These are phyloP conservation scores for Emergomyces africanus DNA, from an alignment of 2,329 filamentous ascomycete species.

Conservation along the genomic window DNA sequence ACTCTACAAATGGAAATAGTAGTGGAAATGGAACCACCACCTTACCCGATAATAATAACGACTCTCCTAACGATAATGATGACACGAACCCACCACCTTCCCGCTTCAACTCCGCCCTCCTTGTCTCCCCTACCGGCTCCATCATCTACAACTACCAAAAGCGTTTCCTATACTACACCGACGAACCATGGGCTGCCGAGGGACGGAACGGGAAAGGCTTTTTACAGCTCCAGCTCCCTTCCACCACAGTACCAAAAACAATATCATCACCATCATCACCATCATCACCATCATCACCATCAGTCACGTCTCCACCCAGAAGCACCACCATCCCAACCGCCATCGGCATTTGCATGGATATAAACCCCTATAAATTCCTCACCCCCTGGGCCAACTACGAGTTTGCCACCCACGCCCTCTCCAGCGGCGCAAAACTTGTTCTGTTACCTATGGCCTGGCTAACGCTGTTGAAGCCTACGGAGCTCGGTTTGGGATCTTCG, in stretches of 20 bases:
- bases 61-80: background rate
- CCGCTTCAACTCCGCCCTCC: constrained; percentile 46
- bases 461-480: constrained; percentile 37
- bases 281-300: background rate
- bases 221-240: constrained; percentile 14
- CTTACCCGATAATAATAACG: background rate
- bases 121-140: constrained; percentile 42
- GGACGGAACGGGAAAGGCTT: constrained; percentile 19
- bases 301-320: constrained; percentile 14
- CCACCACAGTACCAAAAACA: too few species aligned
- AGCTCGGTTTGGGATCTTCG: constrained; percentile 23
- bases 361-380: constrained; percentile 51
- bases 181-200: constrained; percentile 50
- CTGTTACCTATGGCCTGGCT: constrained; percentile 54
- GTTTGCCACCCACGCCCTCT: constrained; percentile 44
- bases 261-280: background rate
- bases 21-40: background rate
- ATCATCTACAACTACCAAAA: constrained; percentile 50
- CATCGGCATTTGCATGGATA: constrained; percentile 41
- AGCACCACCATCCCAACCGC: constrained; percentile 24
- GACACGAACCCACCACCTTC: background rate
- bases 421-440: constrained; percentile 37
- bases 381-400: constrained; percentile 48
- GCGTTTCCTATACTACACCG: constrained; percentile 53
- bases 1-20: background rate